phyloP scores from a whole-genome alignment of 139 green algal genomes.

The Tetradesmus lagerheimii region DNA sequence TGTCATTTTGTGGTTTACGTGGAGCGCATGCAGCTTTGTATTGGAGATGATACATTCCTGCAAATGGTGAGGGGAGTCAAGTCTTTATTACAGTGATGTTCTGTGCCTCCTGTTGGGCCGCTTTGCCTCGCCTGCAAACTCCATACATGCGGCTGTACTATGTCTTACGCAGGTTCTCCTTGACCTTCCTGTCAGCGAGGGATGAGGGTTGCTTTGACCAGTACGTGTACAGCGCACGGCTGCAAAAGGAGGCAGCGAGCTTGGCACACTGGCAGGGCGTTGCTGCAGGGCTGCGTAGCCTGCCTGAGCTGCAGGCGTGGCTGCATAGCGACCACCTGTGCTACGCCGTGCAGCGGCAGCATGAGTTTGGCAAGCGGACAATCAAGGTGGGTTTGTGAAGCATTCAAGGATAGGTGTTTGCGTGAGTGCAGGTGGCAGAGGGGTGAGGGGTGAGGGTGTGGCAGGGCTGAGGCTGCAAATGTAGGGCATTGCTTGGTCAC shows the following conservation, averaged over 20 bases:
- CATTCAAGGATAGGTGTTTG: no score
- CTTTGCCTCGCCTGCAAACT: no score
- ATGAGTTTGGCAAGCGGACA: conserved; percentile 61
- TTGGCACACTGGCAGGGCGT: conserved; percentile 63
- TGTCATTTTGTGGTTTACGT: no score
- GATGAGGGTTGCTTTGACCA: conserved; percentile 73
- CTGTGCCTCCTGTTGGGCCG: no score
- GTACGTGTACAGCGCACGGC: conserved; percentile 58
- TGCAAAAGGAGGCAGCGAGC: conserved; percentile 65
- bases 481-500: no score
- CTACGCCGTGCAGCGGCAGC: conserved; percentile 79
- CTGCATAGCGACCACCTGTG: conserved; percentile 81
- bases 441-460: not conserved
- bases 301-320: conserved; percentile 77
- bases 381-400: conserved; percentile 20
- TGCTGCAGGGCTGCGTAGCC: conserved; percentile 42
- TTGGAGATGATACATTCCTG: no score
- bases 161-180: conserved; percentile 43
- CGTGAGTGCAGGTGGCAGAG: no score
- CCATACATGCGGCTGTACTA: no score
- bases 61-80: no score
- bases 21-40: no score
- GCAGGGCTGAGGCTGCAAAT: no score
- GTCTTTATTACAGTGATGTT: no score
- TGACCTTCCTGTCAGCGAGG: conserved; percentile 55